Conservation (phyloP, 768 basidiomycete genomes). For the Cystofilobasidium ferigula region DNA sequence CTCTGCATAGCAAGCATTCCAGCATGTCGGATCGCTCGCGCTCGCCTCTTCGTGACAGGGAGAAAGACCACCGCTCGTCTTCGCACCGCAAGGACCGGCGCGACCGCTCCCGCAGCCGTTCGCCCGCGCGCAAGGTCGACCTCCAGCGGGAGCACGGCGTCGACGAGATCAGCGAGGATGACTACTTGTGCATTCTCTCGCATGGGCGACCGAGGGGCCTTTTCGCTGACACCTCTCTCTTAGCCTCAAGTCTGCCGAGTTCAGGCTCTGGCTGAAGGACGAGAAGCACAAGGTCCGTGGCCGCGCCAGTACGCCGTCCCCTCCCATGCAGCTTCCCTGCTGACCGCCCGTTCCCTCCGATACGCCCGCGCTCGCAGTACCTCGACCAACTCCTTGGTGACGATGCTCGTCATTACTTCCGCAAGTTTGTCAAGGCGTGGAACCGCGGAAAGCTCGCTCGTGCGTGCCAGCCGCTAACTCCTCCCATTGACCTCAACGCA, state of each 20-base stretch:
- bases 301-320: no score
- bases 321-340: background rate
- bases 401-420: constrained; percentile 24
- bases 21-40: constrained; percentile 4
- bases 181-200: constrained; percentile 19
- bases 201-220: no score
- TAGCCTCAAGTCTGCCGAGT: constrained; percentile 24
- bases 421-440: constrained; percentile 25
- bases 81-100: background rate
- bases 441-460: constrained; percentile 21
- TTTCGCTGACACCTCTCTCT: no score
- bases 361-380: constrained; percentile 5
- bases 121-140: background rate
- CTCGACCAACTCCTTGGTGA: constrained; percentile 20
- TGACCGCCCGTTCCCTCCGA: background rate
- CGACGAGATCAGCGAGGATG: constrained; percentile 18
- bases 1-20: background rate
- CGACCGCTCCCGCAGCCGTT: background rate
- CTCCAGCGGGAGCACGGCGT: constrained; percentile 12
- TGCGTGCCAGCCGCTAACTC: background rate
- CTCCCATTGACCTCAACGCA: background rate
- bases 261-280: constrained; percentile 25
- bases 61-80: background rate
- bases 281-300: constrained; percentile 24
- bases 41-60: background rate